Evolutionary conservation across 2,329 filamentous ascomycete genomes (phyloP), one percentile per base, ranked within the genome.

Genomic region (Trichoderma aggressivum): DNA sequence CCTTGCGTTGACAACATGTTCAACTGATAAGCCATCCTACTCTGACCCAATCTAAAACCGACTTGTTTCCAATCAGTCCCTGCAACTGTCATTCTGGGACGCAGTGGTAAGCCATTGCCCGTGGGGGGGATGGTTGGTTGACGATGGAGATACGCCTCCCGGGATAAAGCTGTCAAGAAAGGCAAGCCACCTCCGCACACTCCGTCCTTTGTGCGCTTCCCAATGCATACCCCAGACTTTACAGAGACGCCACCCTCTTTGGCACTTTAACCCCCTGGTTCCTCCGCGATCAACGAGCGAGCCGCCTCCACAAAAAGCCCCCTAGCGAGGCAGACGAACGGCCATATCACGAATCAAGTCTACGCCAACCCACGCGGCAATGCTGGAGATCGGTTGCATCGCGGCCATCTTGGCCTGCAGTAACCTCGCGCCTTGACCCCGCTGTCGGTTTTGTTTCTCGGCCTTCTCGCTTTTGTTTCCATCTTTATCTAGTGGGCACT

Each of bases 151-250:
- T 21, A 16, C 12, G 32, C 34, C 43, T 43, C 30, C 36, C 34
- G 26, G 30, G 18, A 36, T 8, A 39, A 69, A 61, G 36, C n/a
- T 53, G 66, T 53, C 56, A 61, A 14, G 32, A 34, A 60, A n/a
- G 14, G 59, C 66, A 32, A 56, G 24, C 59, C 5, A 63, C 28
- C 67, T 70, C 67, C 67, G 47, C 56, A 39, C 30, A 26, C 58
- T 39, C 58, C 65, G 43, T 24, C 28, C 21, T 6, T 43, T 62
- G 28, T 34, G 32, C 36, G 32, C 65, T 28, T 61, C 43, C 59
- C 58, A 28, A 43, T 71, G 62, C 69, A 71, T 71, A 66, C 69
- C 69, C 69, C 69, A 43, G 69, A 71, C 69, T 64, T 55, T 63
- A 26, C 30, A 36, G 10, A 43, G 47, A 32, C 12, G 43, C 16